phyloP scores from a whole-genome alignment of 495 filamentous ascomycete genomes.

The Glonium stellatum region DNA sequence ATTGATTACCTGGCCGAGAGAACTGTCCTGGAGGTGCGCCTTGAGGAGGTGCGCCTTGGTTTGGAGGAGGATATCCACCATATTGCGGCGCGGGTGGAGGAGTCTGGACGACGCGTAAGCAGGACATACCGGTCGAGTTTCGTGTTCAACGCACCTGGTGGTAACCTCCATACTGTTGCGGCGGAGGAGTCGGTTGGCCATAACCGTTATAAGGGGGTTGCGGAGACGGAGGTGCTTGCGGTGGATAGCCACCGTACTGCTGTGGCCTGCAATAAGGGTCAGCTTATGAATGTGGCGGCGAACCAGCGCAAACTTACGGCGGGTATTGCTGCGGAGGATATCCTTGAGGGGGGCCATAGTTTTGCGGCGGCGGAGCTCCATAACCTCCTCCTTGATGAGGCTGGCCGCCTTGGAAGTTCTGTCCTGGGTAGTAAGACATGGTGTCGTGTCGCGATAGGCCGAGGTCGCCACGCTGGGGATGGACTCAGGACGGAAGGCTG shows the following conservation, averaged over 20 bases:
- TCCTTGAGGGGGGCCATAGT: constrained; percentile 5
- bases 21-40: constrained; percentile 9
- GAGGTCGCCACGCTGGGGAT: not conserved
- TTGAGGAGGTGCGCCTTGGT: constrained; percentile 13
- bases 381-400: constrained; percentile 15
- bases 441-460: not conserved
- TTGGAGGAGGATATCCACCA: constrained; percentile 16
- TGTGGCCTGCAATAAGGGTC: constrained; percentile 19
- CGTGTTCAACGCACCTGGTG: constrained; percentile 39
- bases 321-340: constrained; percentile 28
- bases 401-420: constrained; percentile 28
- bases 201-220: constrained; percentile 36
- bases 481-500: not conserved
- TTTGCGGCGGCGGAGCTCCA: constrained; percentile 14
- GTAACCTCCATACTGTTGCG: constrained; percentile 45
- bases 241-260: constrained; percentile 28
- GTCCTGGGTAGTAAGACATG: constrained; percentile 39
- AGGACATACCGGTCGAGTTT: constrained; percentile 8
- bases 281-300: constrained; percentile 5
- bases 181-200: constrained; percentile 28
- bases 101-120: constrained; percentile 21
- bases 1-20: constrained; percentile 9
- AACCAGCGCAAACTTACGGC: constrained; percentile 10
- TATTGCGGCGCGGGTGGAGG: constrained; percentile 26
- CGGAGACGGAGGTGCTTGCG: constrained; percentile 23